These are phyloP conservation scores for Colletotrichum tropicale DNA, from an alignment of 2,329 filamentous ascomycete genomes.

Conservation along the genomic window DNA sequence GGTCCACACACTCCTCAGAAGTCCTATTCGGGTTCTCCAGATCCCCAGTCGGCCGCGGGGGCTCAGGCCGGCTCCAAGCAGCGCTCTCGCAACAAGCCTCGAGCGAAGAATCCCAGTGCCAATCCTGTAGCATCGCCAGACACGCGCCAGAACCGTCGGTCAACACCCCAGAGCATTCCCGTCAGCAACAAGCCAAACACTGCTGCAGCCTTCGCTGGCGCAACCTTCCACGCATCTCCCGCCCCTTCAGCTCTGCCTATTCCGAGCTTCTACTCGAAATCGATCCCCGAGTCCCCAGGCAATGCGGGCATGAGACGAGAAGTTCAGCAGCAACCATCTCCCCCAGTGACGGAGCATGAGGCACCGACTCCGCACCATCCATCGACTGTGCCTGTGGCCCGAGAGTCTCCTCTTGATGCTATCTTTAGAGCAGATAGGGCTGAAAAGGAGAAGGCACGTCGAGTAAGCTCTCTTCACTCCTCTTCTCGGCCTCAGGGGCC, in stretches of 20 bases:
- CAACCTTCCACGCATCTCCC: constrained; percentile 93
- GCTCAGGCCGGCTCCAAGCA: constrained; percentile 28
- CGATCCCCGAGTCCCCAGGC: constrained; percentile 68
- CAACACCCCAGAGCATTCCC: constrained; percentile 35
- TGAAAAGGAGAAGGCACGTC: constrained; percentile 69
- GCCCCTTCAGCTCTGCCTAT: constrained; percentile 89
- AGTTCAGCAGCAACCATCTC: constrained; percentile 50
- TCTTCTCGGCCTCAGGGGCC: constrained; percentile 42
- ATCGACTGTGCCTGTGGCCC: constrained; percentile 29
- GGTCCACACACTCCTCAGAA: constrained; percentile 54
- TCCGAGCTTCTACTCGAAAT: constrained; percentile 83
- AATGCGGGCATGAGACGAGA: constrained; percentile 34
- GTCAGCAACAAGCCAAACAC: constrained; percentile 48
- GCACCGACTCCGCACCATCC: constrained; percentile 49
- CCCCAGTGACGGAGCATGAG: constrained; percentile 57
- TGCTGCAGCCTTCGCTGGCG: constrained; percentile 79
- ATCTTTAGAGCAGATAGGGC: constrained; percentile 88
- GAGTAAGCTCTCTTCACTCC: constrained; percentile 55
- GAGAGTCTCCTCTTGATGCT: constrained; percentile 83
- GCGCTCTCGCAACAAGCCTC: constrained; percentile 23
- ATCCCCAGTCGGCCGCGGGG: constrained; percentile 32
- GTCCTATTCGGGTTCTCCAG: constrained; percentile 37
- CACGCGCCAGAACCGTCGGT: constrained; percentile 44
- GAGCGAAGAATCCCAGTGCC: constrained; percentile 22
- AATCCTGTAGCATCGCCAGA: constrained; percentile 42